Evolutionary conservation across 108 stramenopile species (phyloP).

Genomic region (Cylindrotheca fusiformis): DNA sequence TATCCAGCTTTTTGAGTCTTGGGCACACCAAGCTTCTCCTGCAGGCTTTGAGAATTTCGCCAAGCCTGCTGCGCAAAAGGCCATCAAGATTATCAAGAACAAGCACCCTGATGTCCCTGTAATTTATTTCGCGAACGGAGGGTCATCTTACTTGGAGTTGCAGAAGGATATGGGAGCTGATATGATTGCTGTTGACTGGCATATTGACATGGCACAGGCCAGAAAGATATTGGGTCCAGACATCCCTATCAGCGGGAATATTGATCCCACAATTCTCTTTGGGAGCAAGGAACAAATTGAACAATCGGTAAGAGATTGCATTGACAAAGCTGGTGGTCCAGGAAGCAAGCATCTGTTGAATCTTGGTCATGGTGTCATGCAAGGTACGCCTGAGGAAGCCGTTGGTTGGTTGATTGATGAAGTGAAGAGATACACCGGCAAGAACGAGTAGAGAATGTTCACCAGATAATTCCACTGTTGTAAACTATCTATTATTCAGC

Average conservation of each 20-base stretch:
- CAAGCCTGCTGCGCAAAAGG: slow-evolving; percentile 87
- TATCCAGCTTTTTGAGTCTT: slow-evolving; percentile 97
- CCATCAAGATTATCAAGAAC: slow-evolving; percentile 87
- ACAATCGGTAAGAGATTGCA: slow-evolving; percentile 87
- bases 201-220: slow-evolving; percentile 83
- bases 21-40: slow-evolving; percentile 94
- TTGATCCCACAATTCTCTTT: slow-evolving; percentile 94
- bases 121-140: slow-evolving; percentile 98
- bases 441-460: slow-evolving; percentile 6
- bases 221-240: slow-evolving; percentile 79
- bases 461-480: too few relatives aligned
- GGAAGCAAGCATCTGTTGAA: slow-evolving; percentile 89
- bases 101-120: slow-evolving; percentile 90
- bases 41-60: slow-evolving; percentile 81
- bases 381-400: slow-evolving; percentile 93
- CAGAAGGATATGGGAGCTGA: slow-evolving; percentile 90
- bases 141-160: slow-evolving; percentile 87
- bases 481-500: not conserved
- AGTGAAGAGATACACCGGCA: slow-evolving; percentile 73
- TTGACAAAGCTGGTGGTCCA: slow-evolving; percentile 91
- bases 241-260: slow-evolving; percentile 87
- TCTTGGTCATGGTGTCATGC: slow-evolving; percentile 97
- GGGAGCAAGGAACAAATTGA: slow-evolving; percentile 88
- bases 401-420: slow-evolving; percentile 93
- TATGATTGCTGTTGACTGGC: slow-evolving; percentile 91